Conservation (phyloP, 495 filamentous ascomycete species). For the Articulospora tetracladia region DNA sequence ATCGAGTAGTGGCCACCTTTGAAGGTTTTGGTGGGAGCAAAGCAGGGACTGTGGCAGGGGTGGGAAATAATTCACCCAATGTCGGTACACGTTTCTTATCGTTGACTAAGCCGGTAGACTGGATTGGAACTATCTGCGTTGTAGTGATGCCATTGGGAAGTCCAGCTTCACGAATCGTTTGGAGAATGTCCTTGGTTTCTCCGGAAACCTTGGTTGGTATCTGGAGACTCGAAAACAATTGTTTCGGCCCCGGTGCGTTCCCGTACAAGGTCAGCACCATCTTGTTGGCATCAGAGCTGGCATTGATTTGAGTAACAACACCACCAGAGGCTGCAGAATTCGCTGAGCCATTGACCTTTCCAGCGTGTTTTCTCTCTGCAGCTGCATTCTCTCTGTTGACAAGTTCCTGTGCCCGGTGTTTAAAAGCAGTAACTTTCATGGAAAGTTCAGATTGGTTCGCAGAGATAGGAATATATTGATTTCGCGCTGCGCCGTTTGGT, state of each 20-base stretch:
- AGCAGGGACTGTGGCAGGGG: slow-evolving; percentile 60
- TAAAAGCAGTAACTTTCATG: slow-evolving; percentile 20
- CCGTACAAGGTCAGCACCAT: slow-evolving; percentile 69
- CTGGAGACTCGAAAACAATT: slow-evolving; percentile 81
- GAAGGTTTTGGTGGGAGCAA: slow-evolving; percentile 70
- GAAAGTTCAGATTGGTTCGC: slow-evolving; percentile 13
- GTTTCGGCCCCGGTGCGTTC: slow-evolving; percentile 65
- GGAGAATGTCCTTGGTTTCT: slow-evolving; percentile 27
- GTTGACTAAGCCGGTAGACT: slow-evolving; percentile 33
- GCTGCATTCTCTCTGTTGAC: slow-evolving; percentile 39
- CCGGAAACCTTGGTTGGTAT: slow-evolving; percentile 41
- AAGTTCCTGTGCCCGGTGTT: slow-evolving; percentile 22
- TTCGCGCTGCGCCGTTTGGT: slow-evolving; percentile 15
- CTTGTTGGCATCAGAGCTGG: slow-evolving; percentile 37
- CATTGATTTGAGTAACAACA: slow-evolving; percentile 22
- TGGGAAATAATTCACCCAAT: slow-evolving; percentile 76
- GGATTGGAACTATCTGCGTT: slow-evolving; percentile 61
- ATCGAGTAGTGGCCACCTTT: slow-evolving; percentile 56
- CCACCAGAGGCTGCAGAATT: slow-evolving; percentile 15
- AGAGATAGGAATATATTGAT: slow-evolving; percentile 15
- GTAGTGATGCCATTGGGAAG: slow-evolving; percentile 72
- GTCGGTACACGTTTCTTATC: slow-evolving; percentile 52
- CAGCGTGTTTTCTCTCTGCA: slow-evolving; percentile 32
- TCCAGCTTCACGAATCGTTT: slow-evolving; percentile 53
- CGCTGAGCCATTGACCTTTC: slow-evolving; percentile 10